Conservation (phyloP, 129 eudicot genomes). For the Apium graveolens region DNA sequence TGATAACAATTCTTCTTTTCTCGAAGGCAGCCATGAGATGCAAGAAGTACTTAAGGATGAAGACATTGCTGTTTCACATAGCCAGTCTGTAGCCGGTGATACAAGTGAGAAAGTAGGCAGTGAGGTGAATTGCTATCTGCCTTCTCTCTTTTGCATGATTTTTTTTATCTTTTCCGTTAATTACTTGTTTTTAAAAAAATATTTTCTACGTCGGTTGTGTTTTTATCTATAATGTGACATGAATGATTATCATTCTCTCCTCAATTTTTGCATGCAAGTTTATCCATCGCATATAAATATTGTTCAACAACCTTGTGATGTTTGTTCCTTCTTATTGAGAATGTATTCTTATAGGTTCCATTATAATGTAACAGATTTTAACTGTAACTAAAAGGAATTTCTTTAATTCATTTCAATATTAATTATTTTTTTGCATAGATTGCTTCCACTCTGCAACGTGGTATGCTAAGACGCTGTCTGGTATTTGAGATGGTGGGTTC, state of each 20-base stretch:
- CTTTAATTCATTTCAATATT: neutral
- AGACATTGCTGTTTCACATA: slow-evolving; percentile 29
- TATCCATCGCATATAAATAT: neutral
- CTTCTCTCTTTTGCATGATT: neutral
- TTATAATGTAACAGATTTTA: too few relatives aligned
- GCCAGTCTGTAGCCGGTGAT: slow-evolving; percentile 25
- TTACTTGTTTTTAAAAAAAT: neutral
- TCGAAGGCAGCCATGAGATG: slow-evolving; percentile 31
- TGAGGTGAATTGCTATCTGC: slow-evolving; percentile 42
- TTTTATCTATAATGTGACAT: neutral
- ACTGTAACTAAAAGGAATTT: neutral
- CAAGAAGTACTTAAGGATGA: slow-evolving; percentile 26
- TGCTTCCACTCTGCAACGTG: slow-evolving; percentile 53
- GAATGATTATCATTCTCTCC: neutral
- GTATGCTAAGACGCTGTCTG: slow-evolving; percentile 82
- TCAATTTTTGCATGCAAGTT: neutral
- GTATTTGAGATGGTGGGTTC: slow-evolving; percentile 78
- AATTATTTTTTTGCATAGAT: slow-evolving; percentile 21
- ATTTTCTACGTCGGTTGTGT: neutral
- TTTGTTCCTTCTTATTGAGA: neutral
- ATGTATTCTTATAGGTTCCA: neutral
- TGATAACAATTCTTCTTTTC: slow-evolving; percentile 31
- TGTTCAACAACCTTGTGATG: neutral
- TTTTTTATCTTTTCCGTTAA: neutral
- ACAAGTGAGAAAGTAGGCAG: slow-evolving; percentile 33